Conservation (phyloP, 2,329 filamentous ascomycete genomes). For the Capronia epimyces region DNA sequence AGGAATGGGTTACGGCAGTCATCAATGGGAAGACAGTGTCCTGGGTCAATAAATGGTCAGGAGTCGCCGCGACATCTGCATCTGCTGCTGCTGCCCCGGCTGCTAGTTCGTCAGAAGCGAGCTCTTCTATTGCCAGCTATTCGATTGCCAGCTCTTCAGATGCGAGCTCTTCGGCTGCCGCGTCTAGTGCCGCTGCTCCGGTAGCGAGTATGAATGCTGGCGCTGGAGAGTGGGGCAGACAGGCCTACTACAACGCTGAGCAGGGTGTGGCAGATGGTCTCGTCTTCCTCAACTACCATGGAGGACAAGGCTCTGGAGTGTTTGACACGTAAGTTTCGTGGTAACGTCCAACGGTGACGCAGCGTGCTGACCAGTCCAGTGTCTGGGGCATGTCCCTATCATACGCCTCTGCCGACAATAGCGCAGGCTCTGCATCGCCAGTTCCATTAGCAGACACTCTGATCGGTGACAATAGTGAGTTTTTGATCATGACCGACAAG, state of each 20-base stretch:
- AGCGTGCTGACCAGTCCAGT: slow-evolving; percentile 19
- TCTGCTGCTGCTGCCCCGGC: slow-evolving; percentile 6
- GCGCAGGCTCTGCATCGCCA: slow-evolving; percentile 43
- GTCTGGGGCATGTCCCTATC: slow-evolving; percentile 55
- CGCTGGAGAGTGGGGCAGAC: slow-evolving; percentile 38
- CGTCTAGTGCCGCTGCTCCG: slow-evolving; percentile 1
- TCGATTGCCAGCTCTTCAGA: neutral
- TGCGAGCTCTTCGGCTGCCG: neutral
- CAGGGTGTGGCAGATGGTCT: slow-evolving; percentile 46
- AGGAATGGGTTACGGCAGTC: slow-evolving; percentile 51
- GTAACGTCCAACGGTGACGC: neutral
- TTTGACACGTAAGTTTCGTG: slow-evolving; percentile 44
- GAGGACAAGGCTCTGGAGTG: slow-evolving; percentile 51
- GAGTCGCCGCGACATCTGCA: slow-evolving; percentile 10
- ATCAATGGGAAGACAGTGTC: slow-evolving; percentile 55
- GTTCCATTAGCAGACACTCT: slow-evolving; percentile 47
- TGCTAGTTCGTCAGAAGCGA: neutral
- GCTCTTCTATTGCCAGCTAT: slow-evolving; percentile 2
- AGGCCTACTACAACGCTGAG: slow-evolving; percentile 46
- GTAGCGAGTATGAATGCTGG: slow-evolving; percentile 14
- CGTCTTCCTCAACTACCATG: slow-evolving; percentile 55
- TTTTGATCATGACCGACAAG: slow-evolving; percentile 49
- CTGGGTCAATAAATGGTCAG: slow-evolving; percentile 54
- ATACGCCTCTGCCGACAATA: slow-evolving; percentile 48
- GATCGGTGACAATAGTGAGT: slow-evolving; percentile 48